Conservation (phyloP, 331 rosid species). For the Prunus yedoensis region DNA sequence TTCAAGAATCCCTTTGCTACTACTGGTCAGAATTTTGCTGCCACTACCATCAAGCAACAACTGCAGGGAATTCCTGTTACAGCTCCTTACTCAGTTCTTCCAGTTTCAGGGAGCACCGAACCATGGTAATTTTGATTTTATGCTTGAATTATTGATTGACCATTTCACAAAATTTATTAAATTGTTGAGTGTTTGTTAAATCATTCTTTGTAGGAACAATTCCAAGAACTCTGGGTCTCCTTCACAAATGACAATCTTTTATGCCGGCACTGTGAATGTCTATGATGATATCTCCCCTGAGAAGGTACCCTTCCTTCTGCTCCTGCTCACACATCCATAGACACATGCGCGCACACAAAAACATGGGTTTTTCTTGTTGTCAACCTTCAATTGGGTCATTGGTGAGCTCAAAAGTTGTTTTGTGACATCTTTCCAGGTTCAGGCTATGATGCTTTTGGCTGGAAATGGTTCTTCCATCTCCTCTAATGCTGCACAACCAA, state of each 20-base stretch:
- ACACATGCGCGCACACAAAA: not conserved
- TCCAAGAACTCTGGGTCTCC: conserved; percentile 51
- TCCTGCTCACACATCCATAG: not conserved
- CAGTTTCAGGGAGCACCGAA: conserved; percentile 44
- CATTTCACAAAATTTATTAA: not conserved
- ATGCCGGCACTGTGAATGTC: conserved; percentile 78
- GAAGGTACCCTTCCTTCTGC: conserved; percentile 49
- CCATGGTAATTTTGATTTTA: conserved; percentile 46
- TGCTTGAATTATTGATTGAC: not conserved
- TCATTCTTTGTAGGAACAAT: conserved; percentile 36
- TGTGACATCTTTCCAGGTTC: conserved; percentile 54
- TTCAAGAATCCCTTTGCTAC: conserved; percentile 55
- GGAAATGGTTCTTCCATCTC: conserved; percentile 43
- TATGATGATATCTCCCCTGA: conserved; percentile 71
- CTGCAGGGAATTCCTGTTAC: conserved; percentile 64
- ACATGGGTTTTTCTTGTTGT: not conserved
- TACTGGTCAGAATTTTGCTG: conserved; percentile 51
- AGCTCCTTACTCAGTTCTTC: conserved; percentile 37
- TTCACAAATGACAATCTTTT: conserved; percentile 80
- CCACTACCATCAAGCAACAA: conserved; percentile 38
- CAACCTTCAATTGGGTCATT: conserved; percentile 10
- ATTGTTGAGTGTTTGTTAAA: not conserved
- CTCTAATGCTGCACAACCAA: conserved; percentile 42
- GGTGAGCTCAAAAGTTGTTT: conserved; percentile 23
- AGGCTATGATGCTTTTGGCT: conserved; percentile 79